These are phyloP conservation scores for Penicillium daleae DNA, from an alignment of 495 filamentous ascomycete species.

Conservation along the genomic window DNA sequence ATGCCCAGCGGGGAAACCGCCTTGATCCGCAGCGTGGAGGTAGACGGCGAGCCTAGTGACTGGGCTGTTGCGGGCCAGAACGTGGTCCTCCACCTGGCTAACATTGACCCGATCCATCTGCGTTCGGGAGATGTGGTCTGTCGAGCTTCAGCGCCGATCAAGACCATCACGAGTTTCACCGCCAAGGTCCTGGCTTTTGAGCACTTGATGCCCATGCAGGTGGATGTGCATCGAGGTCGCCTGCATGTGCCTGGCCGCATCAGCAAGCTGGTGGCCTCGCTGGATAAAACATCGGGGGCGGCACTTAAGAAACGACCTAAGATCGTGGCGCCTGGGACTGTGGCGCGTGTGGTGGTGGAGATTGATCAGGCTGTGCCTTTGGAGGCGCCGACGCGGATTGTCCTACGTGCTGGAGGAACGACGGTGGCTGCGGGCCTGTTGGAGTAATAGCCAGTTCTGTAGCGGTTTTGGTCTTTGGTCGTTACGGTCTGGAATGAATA, in stretches of 20 bases:
- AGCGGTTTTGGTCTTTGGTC: not conserved
- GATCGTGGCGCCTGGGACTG: conserved; percentile 71
- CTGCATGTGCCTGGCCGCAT: conserved; percentile 80
- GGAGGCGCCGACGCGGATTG: conserved; percentile 74
- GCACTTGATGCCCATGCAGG: conserved; percentile 80
- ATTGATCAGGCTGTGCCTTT: conserved; percentile 76
- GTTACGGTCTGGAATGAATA: not conserved
- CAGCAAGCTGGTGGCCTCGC: conserved; percentile 63
- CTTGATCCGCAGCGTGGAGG: conserved; percentile 74
- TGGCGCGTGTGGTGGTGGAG: conserved; percentile 71
- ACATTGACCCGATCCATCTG: conserved; percentile 82
- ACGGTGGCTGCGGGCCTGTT: conserved; percentile 87
- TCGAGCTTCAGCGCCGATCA: conserved; percentile 65
- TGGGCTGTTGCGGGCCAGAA: conserved; percentile 98
- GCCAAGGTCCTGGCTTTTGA: conserved; percentile 89
- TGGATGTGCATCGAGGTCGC: conserved; percentile 86
- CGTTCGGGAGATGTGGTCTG: conserved; percentile 86
- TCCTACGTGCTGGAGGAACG: conserved; percentile 77
- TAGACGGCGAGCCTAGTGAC: conserved; percentile 70
- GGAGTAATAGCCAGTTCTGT: conserved; percentile 52
- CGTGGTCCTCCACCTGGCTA: conserved; percentile 77
- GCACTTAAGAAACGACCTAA: conserved; percentile 82
- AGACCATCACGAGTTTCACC: conserved; percentile 69
- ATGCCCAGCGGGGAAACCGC: conserved; percentile 83
- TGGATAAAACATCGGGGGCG: conserved; percentile 74